A percentile compares a stretch with the other conserved stretches of the same genome.
Evolutionary conservation across 305 asterid species (phyloP).

Genomic region (Plantago coronopus): DNA sequence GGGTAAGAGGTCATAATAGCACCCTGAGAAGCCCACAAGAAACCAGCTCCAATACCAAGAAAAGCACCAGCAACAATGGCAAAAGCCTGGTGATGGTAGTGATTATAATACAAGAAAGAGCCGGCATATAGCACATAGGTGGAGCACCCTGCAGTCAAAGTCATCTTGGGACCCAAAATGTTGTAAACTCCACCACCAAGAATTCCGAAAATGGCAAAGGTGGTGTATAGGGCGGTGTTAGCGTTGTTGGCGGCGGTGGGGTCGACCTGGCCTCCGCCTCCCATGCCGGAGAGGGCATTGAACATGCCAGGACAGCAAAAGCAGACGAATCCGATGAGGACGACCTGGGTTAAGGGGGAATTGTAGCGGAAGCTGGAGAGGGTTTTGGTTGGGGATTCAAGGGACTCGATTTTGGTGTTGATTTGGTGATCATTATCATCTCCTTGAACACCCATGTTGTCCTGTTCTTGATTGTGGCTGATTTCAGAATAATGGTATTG

Average conservation of each 20-base stretch:
- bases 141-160: slow-evolving; percentile 65
- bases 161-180: slow-evolving; percentile 67
- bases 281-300: slow-evolving; percentile 94
- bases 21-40: slow-evolving; percentile 86
- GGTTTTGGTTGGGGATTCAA: slow-evolving; percentile 15
- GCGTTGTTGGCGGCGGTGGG: slow-evolving; percentile 85
- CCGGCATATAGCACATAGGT: slow-evolving; percentile 78
- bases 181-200: slow-evolving; percentile 96
- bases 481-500: too few relatives aligned
- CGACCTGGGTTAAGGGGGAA: slow-evolving; percentile 71
- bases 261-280: slow-evolving; percentile 89
- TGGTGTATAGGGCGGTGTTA: slow-evolving; percentile 91
- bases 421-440: slow-evolving; percentile 28
- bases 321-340: slow-evolving; percentile 71
- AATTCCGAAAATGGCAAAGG: slow-evolving; percentile 76
- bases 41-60: slow-evolving; percentile 92
- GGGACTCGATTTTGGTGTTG: slow-evolving; percentile 20
- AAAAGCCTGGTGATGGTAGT: slow-evolving; percentile 61
- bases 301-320: slow-evolving; percentile 98
- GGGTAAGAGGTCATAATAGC: slow-evolving; percentile 96
- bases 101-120: slow-evolving; percentile 81
- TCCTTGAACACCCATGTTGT: slow-evolving; percentile 29
- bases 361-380: slow-evolving; percentile 53
- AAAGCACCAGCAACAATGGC: slow-evolving; percentile 72
- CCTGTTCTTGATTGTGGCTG: not conserved